Evolutionary conservation across 2,329 filamentous ascomycete genomes (phyloP), one percentile per base, ranked within the genome.

Genomic region (Ceratocystis destructans): DNA sequence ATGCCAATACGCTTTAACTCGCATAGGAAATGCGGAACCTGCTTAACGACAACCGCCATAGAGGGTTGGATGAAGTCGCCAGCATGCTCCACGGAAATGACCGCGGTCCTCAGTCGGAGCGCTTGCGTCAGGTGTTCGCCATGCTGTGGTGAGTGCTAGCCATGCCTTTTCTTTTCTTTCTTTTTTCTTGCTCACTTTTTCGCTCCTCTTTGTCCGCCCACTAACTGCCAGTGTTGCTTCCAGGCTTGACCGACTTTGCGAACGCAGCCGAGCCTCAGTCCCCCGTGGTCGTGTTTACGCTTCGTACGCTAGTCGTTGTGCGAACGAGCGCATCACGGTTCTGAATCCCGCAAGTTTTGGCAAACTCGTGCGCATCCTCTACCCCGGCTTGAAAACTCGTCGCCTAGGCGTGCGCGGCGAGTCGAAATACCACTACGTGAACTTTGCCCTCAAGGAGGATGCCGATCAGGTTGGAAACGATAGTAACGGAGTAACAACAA

Each of bases 341-440:
- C 78, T 99, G 67, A 99, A 99, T 73, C 94, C 94, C 53, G 94
- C 94, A 8, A 97, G 93, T 33, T 99, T 99, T 76, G 94, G 94
- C 66, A 99, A 99, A 76, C 83, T 99, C 55, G 94, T 99, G 44
- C 86, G 94, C 41, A 93, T 99, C 48, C 88, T 99, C 64, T 99
- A 97, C 71, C 93, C 94, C 0, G 93, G 92, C 53, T 87, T 99
- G 25, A 93, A 96, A 76, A 99, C 94, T 41, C 83, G 94, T 68
- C 84, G 94, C 70, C 80, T 99, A 12, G 94, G 94, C 69, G 92
- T 97, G 61, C 86, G 94, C 64, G 94, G 94, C 70, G 93, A 97
- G 77, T 99, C 94, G 15, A 99, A 99, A 74, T 99, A 99, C 75
- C 94, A 99, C 76, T 99, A 99, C 72, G 84, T 87, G 61, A 86